Evolutionary conservation across 345 rosid genomes (phyloP), one percentile per base, ranked within the genome.

Genomic region (Barbarea vulgaris): DNA sequence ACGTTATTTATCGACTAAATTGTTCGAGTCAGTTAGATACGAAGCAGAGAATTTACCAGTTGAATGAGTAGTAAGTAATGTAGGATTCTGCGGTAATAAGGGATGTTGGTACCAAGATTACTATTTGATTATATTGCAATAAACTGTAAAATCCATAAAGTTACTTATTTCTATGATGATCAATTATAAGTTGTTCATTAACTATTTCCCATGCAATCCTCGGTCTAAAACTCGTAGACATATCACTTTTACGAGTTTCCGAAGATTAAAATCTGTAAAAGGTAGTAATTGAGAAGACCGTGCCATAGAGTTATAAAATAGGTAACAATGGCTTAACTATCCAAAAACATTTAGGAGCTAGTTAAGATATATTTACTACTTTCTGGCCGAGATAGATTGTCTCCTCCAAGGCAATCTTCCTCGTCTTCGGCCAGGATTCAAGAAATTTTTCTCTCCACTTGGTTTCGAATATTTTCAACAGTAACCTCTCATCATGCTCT

Each of bases 1-100:
- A 80, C 90, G 90, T 10, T 91, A 89, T 76, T 81, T 91, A 24
- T 86, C 91, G 1, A 75, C 91, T 21, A 74, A 72, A 13, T 78
- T 89, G 64, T 89, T 89, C 28, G 87, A 84, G 13, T 83, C 88
- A 1, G 70, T 79, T 19, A 86, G 87, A 77, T 75, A 56, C 14
- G 88, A 86, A 69, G 88, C 87, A 0, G 86, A 85, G 64, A 89
- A 73, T 62, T 79, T 91, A 87, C 21, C 79, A 9, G 46, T 74
- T 25, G 66, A 66, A 34, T 74, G 51, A 74, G 41, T 53, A 27
- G 2, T n/a, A n/a, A n/a, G 7, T 25, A 67, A 25, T 7, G n/a
- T 50, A 33, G 28, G 68, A 19, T 19, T 72, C 13, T 44, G 50
- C 3, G 18, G 47, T 42, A 6, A 37, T 72, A 39, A 27, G 28